phyloP scores from a whole-genome alignment of 2,329 filamentous ascomycete species.

The Neonectria coccinea region DNA sequence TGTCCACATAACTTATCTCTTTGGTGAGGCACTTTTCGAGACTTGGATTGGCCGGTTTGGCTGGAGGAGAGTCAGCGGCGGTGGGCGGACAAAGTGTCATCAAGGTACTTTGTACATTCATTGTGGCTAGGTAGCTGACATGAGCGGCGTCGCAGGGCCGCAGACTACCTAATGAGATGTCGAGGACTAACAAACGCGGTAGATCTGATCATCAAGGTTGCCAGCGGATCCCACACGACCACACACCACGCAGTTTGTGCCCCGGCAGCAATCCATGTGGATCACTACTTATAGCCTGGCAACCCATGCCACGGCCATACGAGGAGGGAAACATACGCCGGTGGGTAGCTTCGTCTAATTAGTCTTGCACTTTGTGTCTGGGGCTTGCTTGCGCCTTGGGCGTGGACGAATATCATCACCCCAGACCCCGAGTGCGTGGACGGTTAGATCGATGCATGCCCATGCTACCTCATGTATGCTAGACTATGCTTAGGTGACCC shows the following conservation, averaged over 20 bases:
- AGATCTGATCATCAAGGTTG: slow-evolving; percentile 35
- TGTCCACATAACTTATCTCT: slow-evolving; percentile 9
- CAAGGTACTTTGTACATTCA: slow-evolving; percentile 5
- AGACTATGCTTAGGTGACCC: background rate
- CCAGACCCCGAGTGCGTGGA: background rate
- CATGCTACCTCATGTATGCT: background rate
- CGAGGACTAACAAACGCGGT: slow-evolving; percentile 14
- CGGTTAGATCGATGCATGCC: background rate
- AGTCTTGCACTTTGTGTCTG: background rate
- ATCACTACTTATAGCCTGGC: slow-evolving; percentile 21
- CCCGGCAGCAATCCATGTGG: slow-evolving; percentile 19
- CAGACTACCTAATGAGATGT: background rate
- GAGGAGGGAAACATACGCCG: background rate
- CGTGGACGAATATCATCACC: slow-evolving; percentile 6
- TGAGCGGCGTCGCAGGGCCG: slow-evolving; percentile 2
- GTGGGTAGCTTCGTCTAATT: background rate
- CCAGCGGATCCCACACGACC: slow-evolving; percentile 30
- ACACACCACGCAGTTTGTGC: slow-evolving; percentile 17
- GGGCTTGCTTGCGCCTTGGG: background rate
- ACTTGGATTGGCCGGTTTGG: slow-evolving; percentile 1
- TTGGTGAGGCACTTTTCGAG: slow-evolving; percentile 18
- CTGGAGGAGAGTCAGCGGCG: background rate
- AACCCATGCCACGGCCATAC: slow-evolving; percentile 2
- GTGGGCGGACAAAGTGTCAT: slow-evolving; percentile 3
- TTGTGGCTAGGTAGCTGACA: background rate